phyloP scores from a whole-genome alignment of 108 stramenopile genomes.

The Skeletonema potamos region DNA sequence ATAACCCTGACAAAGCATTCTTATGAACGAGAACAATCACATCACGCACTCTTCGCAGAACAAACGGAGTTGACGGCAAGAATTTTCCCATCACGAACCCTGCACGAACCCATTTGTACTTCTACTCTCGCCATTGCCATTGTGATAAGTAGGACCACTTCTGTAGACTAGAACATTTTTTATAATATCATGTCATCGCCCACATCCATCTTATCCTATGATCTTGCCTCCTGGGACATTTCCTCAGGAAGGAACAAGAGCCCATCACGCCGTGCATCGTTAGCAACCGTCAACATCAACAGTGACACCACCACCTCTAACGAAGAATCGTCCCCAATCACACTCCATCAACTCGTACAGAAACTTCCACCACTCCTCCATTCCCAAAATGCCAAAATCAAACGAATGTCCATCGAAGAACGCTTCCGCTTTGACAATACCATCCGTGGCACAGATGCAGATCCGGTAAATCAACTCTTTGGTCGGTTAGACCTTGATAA shows the following conservation, averaged over 20 bases:
- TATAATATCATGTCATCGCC: not conserved
- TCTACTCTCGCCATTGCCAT: no score
- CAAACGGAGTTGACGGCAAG: no score
- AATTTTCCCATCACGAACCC: no score
- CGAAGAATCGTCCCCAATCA: not conserved
- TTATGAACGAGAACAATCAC: no score
- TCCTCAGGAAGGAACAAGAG: not conserved
- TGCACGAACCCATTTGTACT: no score
- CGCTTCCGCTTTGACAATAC: not conserved
- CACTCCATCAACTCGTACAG: not conserved
- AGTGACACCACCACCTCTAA: not conserved
- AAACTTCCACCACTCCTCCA: not conserved
- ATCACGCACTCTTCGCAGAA: no score
- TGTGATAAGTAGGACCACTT: no score
- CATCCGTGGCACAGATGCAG: not conserved
- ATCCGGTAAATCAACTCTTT: not conserved
- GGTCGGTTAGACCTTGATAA: constrained; percentile 40
- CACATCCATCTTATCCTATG: not conserved
- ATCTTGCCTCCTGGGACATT: not conserved
- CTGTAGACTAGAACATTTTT: not conserved
- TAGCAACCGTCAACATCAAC: no score
- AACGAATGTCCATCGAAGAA: not conserved
- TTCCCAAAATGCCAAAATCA: not conserved
- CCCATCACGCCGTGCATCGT: not conserved
- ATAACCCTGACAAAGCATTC: no score